Conservation (phyloP, 2,329 filamentous ascomycete species). For the Alternaria sp. region DNA sequence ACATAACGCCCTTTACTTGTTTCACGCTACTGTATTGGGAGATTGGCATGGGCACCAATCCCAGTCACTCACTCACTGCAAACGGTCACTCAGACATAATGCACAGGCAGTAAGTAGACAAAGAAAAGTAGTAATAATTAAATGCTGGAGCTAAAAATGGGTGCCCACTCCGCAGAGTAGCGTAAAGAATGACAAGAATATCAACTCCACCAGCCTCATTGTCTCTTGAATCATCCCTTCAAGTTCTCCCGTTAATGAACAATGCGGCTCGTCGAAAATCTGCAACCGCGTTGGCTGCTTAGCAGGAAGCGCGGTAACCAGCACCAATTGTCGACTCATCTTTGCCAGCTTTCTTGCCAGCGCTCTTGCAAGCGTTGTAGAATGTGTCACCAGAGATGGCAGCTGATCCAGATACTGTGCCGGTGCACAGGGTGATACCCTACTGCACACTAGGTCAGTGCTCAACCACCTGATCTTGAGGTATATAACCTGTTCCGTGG, state of each 20-base stretch:
- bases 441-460: too few relatives aligned
- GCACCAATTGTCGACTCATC: neutral
- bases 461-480: too few relatives aligned
- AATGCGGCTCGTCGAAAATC: neutral
- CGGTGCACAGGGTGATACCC: too few relatives aligned
- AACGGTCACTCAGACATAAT: too few relatives aligned
- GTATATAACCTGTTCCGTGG: too few relatives aligned
- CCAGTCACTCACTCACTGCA: too few relatives aligned
- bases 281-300: neutral
- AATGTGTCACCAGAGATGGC: neutral
- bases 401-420: neutral
- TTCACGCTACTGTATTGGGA: too few relatives aligned
- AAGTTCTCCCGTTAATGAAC: neutral
- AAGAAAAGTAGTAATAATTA: too few relatives aligned
- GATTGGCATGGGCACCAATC: too few relatives aligned
- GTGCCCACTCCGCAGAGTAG: neutral
- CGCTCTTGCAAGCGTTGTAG: neutral
- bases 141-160: neutral
- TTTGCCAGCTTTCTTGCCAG: too few relatives aligned
- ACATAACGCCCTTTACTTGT: too few relatives aligned
- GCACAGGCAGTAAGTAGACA: too few relatives aligned
- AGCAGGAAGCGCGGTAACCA: neutral
- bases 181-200: neutral
- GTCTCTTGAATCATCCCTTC: neutral
- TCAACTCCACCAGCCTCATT: neutral